Evolutionary conservation across 2,329 filamentous ascomycete genomes (phyloP), one percentile per base, ranked within the genome.

Genomic region (Diaporthe citriasiana): DNA sequence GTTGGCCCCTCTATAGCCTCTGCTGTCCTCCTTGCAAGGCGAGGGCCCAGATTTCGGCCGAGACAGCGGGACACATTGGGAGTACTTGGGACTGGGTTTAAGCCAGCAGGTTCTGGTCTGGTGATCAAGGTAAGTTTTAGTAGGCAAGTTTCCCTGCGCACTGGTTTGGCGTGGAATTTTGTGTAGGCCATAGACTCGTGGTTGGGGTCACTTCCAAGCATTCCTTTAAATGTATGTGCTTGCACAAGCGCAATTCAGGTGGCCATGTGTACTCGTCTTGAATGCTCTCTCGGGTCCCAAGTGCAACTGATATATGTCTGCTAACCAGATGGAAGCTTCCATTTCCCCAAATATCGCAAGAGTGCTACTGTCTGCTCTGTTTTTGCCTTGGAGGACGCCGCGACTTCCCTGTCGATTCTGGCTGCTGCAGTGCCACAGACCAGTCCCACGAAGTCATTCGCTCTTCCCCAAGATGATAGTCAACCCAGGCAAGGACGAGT

Each of bases 11-110:
- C 19, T 15, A 19, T 3, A 12, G n/a, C 38, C n/a, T 53, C 7
- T 59, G 63, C 33, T 71, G 70, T 35, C 55, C 45, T 9, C 70
- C 70, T 40, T 71, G 70, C n/a, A 63, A 63, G 56, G 70, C 56
- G 13, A 71, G 70, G 56, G 70, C 70, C 12, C 56, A 71, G 56
- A 53, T 71, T 17, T 63, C 70, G 63, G 13, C 47, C 2, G 45
- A 53, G 45, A 68, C 35, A 22, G 47, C 47, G 9, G 13, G 22
- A 22, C 47, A 38, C 7, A n/a, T 53, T 9, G 63, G 45, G 30
- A 40, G 45, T 47, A 27, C 30, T 12, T 68, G 63, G 63, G 63
- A 40, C 38, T 71, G 45, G 68, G 30, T 59, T 35, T 71, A 15
- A 51, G 12, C n/a, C 17, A 1, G 42, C 63, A 51, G 30, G 33